Evolutionary conservation across 2,329 filamentous ascomycete genomes (phyloP).

Genomic region (Cladophialophora carrionii): DNA sequence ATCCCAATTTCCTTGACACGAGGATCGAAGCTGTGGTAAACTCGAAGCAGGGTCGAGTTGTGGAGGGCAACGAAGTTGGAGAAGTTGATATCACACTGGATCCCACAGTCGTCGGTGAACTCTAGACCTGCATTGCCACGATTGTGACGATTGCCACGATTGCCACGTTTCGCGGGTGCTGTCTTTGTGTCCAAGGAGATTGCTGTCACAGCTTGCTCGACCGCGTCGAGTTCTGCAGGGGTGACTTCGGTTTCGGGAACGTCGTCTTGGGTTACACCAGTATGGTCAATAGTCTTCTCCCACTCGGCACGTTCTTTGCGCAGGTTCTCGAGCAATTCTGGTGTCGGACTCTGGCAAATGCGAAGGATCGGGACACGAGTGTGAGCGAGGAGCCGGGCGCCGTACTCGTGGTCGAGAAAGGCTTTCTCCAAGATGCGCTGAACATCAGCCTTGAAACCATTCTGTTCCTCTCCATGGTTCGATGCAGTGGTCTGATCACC

Average conservation of each 20-base stretch:
- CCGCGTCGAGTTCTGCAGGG: conserved; percentile 14
- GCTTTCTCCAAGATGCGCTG: conserved; percentile 75
- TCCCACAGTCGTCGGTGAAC: conserved; percentile 77
- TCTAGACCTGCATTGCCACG: conserved; percentile 67
- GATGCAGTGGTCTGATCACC: not conserved
- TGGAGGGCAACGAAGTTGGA: conserved; percentile 79
- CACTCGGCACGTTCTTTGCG: conserved; percentile 58
- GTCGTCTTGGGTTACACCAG: not conserved
- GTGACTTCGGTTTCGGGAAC: conserved; percentile 11
- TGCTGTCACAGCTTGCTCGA: conserved; percentile 15
- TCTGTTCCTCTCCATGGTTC: conserved; percentile 15
- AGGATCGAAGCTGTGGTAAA: conserved; percentile 77
- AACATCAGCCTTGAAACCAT: conserved; percentile 30
- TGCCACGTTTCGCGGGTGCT: conserved; percentile 40
- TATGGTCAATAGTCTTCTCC: conserved; percentile 24
- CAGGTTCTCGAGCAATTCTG: conserved; percentile 64
- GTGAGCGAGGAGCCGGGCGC: conserved; percentile 74
- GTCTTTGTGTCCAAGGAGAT: not conserved
- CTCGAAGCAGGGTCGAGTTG: conserved; percentile 79
- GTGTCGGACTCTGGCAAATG: conserved; percentile 72
- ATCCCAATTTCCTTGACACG: conserved; percentile 77
- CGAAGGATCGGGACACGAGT: conserved; percentile 88
- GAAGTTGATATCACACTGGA: conserved; percentile 92
- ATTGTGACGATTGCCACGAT: conserved; percentile 53
- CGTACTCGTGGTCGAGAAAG: conserved; percentile 71